Base-by-base conservation (phyloP, 208 protist species). In the Crithidia fasciculata region DNA sequence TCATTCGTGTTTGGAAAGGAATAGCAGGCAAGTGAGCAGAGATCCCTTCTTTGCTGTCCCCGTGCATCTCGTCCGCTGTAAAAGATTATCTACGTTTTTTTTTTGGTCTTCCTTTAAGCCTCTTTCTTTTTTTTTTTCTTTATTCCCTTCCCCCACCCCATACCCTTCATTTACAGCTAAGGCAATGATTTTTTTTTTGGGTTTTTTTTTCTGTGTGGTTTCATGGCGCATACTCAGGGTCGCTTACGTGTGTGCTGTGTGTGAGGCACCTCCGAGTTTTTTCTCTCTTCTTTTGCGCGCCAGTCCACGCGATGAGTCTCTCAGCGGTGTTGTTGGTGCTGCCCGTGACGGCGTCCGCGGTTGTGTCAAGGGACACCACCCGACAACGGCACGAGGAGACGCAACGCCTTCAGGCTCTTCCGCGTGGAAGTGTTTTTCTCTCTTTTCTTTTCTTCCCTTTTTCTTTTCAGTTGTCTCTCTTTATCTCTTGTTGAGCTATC, bases 131-230 rank as follows among this genome's bases (percentile, higher is more conserved):
- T 47, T 19, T 74, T 8, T 36, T n/a, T n/a, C n/a, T n/a, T n/a
- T n/a, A n/a, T n/a, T n/a, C n/a, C n/a, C 28, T 64, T 40, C 40
- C 54, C 54, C 54, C 40, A 5, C 19, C 54, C 19, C 19, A 13
- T 40, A 8, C 54, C 15, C 54, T 40, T 4, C 16, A 43, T 28
- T 28, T 28, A 28, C 28, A 28, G 28, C 28, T 28, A 28, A 28
- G 28, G 28, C 28, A 28, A 28, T 28, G 28, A 74, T 47, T 74
- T 55, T 67, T 15, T 69, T 57, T 69, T 69, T 5, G 2, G 28
- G 0, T 28, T 28, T 28, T 28, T 28, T 28, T 28, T n/a, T n/a
- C n/a, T 28, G 28, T 28, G 28, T 28, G 28, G 28, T 28, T 28
- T 28, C 28, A 28, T 28, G 28, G 28, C 28, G 28, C 28, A 28